A percentile compares a stretch with the other conserved stretches of the same genome.
phyloP scores from a whole-genome alignment of 2,329 filamentous ascomycete genomes.

The Aspergillus oerlinghausenensis region DNA sequence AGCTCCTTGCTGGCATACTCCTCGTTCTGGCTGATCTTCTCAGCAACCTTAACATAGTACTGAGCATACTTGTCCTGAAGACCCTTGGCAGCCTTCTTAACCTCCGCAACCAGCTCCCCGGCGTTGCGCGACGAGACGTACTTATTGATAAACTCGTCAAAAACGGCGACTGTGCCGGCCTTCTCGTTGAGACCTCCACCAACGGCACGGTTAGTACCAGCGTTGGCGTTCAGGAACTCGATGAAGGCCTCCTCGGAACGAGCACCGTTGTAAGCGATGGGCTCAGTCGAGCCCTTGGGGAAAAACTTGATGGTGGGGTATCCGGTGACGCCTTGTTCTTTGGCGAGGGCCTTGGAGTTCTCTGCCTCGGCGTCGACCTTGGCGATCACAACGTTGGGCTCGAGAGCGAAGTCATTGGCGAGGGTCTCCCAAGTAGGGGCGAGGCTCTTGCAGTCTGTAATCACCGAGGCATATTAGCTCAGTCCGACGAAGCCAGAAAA shows the following conservation, averaged over 20 bases:
- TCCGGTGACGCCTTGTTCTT: constrained; percentile 71
- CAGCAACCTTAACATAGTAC: constrained; percentile 90
- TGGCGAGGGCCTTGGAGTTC: constrained; percentile 72
- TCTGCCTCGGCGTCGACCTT: constrained; percentile 93
- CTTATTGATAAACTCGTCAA: constrained; percentile 73
- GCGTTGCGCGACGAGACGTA: constrained; percentile 60
- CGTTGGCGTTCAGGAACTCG: constrained; percentile 79
- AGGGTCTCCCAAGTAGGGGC: constrained; percentile 87
- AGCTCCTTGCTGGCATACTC: constrained; percentile 83
- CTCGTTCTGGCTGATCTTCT: constrained; percentile 74
- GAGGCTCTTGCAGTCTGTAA: constrained; percentile 88
- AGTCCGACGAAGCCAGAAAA: constrained; percentile 3
- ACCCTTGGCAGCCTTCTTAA: constrained; percentile 64
- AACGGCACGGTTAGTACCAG: constrained; percentile 75
- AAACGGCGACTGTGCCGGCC: constrained; percentile 75
- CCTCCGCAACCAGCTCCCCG: constrained; percentile 63
- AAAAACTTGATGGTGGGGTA: constrained; percentile 99
- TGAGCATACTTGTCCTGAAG: constrained; percentile 78
- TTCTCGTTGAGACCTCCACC: constrained; percentile 74
- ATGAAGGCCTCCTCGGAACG: constrained; percentile 74
- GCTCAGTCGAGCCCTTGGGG: constrained; percentile 71
- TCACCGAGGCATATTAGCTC: constrained; percentile 9
- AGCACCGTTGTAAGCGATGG: constrained; percentile 67
- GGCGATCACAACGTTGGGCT: constrained; percentile 76
- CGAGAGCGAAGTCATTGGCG: constrained; percentile 73